Evolutionary conservation across 495 filamentous ascomycete genomes (phyloP).

Genomic region (Thozetella sp.): DNA sequence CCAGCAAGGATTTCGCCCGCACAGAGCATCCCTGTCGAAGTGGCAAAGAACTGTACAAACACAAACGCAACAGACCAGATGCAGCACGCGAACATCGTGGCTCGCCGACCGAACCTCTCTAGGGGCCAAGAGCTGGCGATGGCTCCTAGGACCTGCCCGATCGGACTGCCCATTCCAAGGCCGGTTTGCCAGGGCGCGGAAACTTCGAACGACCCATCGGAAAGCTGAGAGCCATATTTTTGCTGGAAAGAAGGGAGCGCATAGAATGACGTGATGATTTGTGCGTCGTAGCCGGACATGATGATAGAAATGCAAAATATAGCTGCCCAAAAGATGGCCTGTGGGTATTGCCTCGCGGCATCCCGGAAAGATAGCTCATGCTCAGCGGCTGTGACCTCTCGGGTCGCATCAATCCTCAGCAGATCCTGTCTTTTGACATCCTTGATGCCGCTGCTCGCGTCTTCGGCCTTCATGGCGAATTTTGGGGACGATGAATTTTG

Average conservation of each 20-base stretch:
- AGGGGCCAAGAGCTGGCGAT: constrained; percentile 44
- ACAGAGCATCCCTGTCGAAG: constrained; percentile 35
- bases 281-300: constrained; percentile 44
- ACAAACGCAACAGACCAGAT: constrained; percentile 44
- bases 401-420: not conserved
- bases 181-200: constrained; percentile 50
- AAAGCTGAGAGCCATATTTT: not conserved
- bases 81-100: constrained; percentile 41
- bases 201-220: constrained; percentile 5
- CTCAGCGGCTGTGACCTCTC: constrained; percentile 29
- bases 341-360: constrained; percentile 36
- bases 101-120: constrained; percentile 45
- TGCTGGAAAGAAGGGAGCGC: not conserved
- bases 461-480: not conserved
- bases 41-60: constrained; percentile 61
- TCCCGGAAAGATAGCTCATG: constrained; percentile 30
- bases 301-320: constrained; percentile 46
- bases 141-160: constrained; percentile 48
- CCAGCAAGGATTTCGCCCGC: constrained; percentile 58
- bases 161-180: constrained; percentile 40
- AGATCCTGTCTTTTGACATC: not conserved
- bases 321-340: constrained; percentile 38
- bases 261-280: constrained; percentile 16
- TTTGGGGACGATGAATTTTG: not conserved
- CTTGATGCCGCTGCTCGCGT: not conserved